Evolutionary conservation across 2,329 filamentous ascomycete genomes (phyloP), one percentile per base, ranked within the genome.

Genomic region (Leptographium flavum): DNA sequence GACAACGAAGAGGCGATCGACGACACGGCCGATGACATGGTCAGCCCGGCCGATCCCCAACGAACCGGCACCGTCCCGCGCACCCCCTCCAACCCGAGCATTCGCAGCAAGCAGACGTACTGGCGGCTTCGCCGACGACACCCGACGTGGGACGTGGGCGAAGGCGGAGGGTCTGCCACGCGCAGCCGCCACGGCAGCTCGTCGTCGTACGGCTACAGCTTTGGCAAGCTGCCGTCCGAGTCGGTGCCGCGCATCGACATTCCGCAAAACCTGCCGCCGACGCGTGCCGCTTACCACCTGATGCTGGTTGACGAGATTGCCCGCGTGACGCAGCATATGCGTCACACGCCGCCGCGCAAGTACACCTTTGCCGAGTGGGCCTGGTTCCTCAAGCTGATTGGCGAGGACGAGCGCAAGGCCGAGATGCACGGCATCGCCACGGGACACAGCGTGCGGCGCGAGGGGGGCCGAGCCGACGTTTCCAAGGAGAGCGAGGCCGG

Each of bases 361-460:
- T 95, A 94, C 58, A 70, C 67, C 0, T 95, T 87, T 51, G 78
- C 87, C 52, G 82, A 94, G 57, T 94, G 87, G 88, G 82, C 83
- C 0, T 84, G 85, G 66, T 92, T 86, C 54, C 79, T 88, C 8
- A 74, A 76, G 21, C 69, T 94, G 28, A 83, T 94, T n/a, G 76
- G 76, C 39, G 74, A 79, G 55, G 74, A 79, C 56, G 75, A 80
- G 55, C 62, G 61, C 45, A 65, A 65, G 50, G 62, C 71, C 2
- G 59, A 63, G 6, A 70, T 62, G 17, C 76, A 80, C 54, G 58
- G 66, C n/a, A 66, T 63, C 47, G 60, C 61, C 4, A 38, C 33
- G 8, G 27, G 27, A 8, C 27, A 28, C 27, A 28, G 27, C 27
- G 5, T 2, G 27, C 27, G 27, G 27, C 27, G 27, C 8, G 32